phyloP scores from a whole-genome alignment of 768 basidiomycete genomes.

The Suillus paluster region DNA sequence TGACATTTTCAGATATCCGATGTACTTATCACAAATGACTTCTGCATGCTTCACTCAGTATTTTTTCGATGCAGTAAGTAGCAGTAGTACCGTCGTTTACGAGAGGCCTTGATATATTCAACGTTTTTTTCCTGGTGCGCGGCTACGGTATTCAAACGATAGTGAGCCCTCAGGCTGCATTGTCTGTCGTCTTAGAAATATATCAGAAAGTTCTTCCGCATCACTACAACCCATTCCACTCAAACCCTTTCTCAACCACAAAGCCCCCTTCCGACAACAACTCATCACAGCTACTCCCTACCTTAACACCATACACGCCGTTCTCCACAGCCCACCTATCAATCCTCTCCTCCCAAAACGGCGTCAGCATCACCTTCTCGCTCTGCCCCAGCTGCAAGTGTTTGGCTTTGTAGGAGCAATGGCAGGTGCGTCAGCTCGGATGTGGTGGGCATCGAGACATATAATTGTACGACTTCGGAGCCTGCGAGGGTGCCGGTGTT shows the following conservation, averaged over 20 bases:
- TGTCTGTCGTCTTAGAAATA: slow-evolving; percentile 5
- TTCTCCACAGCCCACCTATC: slow-evolving; percentile 52
- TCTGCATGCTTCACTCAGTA: no score
- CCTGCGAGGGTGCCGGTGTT: slow-evolving; percentile 68
- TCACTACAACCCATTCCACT: slow-evolving; percentile 68
- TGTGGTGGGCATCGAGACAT: slow-evolving; percentile 63
- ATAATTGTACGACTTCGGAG: slow-evolving; percentile 74
- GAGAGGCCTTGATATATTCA: no score
- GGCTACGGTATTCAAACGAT: not conserved
- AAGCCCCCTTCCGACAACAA: slow-evolving; percentile 37
- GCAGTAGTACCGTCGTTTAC: no score
- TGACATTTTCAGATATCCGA: no score
- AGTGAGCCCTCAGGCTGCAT: no score
- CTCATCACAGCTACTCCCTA: slow-evolving; percentile 48
- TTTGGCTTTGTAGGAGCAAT: slow-evolving; percentile 62
- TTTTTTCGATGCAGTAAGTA: no score
- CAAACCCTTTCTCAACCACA: slow-evolving; percentile 50
- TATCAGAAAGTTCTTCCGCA: not conserved
- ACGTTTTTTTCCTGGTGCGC: no score
- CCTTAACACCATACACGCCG: slow-evolving; percentile 54
- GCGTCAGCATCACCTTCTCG: slow-evolving; percentile 42
- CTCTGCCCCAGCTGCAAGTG: slow-evolving; percentile 53
- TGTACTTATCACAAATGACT: no score
- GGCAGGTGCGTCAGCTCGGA: slow-evolving; percentile 56
- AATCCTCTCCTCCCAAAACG: slow-evolving; percentile 57